phyloP scores from a whole-genome alignment of 768 basidiomycete species.

The Lenzites betulinus region DNA sequence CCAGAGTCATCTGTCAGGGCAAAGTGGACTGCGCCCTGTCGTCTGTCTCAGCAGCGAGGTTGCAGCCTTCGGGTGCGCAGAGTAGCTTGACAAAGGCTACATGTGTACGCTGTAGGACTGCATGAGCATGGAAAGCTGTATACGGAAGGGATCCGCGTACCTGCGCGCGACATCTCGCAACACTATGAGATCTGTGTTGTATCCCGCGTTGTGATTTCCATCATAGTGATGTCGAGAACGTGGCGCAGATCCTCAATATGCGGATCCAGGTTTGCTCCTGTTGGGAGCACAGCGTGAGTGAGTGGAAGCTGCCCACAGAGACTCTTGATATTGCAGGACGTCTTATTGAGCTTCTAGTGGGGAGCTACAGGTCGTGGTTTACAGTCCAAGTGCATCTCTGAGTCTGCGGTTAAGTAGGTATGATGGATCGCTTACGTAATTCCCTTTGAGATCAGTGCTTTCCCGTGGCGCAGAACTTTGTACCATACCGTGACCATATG shows the following conservation, averaged over 20 bases:
- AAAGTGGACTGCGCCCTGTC: constrained; percentile 26
- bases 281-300: constrained; percentile 29
- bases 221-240: constrained; percentile 42
- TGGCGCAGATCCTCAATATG: constrained; percentile 28
- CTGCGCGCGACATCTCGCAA: constrained; percentile 34
- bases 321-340: constrained; percentile 46
- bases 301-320: constrained; percentile 22
- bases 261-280: constrained; percentile 3
- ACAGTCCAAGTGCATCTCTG: too few relatives aligned
- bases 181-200: constrained; percentile 62
- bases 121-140: not conserved
- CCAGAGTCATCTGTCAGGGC: constrained; percentile 36
- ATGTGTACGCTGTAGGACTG: constrained; percentile 41
- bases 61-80: constrained; percentile 45
- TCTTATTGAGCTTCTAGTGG: too few relatives aligned
- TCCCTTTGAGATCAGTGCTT: too few relatives aligned
- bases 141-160: constrained; percentile 23
- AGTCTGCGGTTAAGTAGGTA: too few relatives aligned
- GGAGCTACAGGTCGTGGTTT: too few relatives aligned
- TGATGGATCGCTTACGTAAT: too few relatives aligned
- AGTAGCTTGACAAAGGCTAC: constrained; percentile 41
- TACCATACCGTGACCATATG: too few relatives aligned
- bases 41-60: constrained; percentile 30
- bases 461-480: too few relatives aligned
- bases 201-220: constrained; percentile 65